Percentiles rank a stretch among this genome's conserved stretches.
Conservation (phyloP, 2,329 filamentous ascomycete species). For the Chrysosporium keratinophilum region DNA sequence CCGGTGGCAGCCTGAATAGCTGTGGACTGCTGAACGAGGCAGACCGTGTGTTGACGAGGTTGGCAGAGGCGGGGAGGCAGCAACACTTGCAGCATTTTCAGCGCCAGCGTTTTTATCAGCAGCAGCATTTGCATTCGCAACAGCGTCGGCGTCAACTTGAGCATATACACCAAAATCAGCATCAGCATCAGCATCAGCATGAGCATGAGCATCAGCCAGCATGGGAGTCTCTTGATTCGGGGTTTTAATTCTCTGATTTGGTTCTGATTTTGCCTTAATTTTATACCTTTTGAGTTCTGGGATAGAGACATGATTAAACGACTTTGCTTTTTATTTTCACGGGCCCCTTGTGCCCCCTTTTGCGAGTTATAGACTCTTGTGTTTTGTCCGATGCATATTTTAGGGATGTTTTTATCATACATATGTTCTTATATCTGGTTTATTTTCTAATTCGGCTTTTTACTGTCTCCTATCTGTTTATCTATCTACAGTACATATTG, state of each 20-base stretch:
- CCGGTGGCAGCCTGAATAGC: constrained; percentile 19
- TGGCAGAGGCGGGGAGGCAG: constrained; percentile 18
- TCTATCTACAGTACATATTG: no score
- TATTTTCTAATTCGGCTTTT: background rate
- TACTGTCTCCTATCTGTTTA: background rate
- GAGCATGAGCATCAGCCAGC: background rate
- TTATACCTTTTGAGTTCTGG: background rate
- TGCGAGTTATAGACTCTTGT: background rate
- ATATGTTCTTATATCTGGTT: background rate
- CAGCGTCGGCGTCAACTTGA: background rate
- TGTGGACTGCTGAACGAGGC: constrained; percentile 31
- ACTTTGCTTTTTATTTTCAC: background rate
- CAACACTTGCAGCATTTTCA: background rate
- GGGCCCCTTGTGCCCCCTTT: no score
- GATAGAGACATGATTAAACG: constrained; percentile 3
- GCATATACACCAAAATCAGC: background rate
- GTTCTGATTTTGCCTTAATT: background rate
- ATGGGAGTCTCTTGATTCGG: constrained; percentile 7
- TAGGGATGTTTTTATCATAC: background rate
- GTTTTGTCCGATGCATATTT: background rate
- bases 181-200: constrained; percentile 1
- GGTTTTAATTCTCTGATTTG: background rate
- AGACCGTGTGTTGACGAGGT: constrained; percentile 24
- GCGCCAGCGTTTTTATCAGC: background rate
- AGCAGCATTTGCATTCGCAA: background rate